Evolutionary conservation across 75 land plant species (phyloP).

Genomic region (Pinus albicaulis): DNA sequence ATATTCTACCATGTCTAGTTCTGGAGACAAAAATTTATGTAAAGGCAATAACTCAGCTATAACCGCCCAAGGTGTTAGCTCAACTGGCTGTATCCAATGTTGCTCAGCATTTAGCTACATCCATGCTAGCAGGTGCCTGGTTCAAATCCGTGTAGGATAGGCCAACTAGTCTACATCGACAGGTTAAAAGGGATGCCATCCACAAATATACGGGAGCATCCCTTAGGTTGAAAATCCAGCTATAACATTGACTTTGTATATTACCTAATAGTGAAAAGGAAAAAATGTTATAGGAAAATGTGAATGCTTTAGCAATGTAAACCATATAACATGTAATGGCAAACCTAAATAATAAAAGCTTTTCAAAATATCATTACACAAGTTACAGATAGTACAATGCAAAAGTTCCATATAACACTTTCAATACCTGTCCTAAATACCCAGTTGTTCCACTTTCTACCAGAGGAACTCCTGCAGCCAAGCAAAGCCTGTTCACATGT

Average conservation of each 20-base stretch:
- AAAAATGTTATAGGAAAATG: background rate
- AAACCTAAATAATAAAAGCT: background rate
- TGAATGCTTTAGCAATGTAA: background rate
- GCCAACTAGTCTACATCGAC: no score
- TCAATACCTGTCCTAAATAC: slow-evolving; percentile 88
- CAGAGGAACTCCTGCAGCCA: slow-evolving; percentile 94
- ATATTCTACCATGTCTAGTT: no score
- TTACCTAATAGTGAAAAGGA: background rate
- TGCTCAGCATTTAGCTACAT: no score
- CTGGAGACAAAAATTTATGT: no score
- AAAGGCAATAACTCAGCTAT: no score
- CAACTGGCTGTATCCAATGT: no score
- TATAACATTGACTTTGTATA: background rate
- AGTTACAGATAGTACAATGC: background rate
- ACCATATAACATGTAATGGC: background rate
- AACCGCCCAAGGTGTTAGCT: no score
- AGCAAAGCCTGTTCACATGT: slow-evolving; percentile 96
- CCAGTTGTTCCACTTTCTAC: slow-evolving; percentile 99
- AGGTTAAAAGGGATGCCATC: no score
- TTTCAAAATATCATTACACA: background rate
- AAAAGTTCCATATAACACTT: background rate
- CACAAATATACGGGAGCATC: no score
- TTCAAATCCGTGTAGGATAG: no score
- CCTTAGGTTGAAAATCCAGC: background rate
- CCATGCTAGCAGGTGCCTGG: no score